Evolutionary conservation across 2,329 filamentous ascomycete species (phyloP), one percentile per base, ranked within the genome.

Genomic region (Exophiala xenobiotica): DNA sequence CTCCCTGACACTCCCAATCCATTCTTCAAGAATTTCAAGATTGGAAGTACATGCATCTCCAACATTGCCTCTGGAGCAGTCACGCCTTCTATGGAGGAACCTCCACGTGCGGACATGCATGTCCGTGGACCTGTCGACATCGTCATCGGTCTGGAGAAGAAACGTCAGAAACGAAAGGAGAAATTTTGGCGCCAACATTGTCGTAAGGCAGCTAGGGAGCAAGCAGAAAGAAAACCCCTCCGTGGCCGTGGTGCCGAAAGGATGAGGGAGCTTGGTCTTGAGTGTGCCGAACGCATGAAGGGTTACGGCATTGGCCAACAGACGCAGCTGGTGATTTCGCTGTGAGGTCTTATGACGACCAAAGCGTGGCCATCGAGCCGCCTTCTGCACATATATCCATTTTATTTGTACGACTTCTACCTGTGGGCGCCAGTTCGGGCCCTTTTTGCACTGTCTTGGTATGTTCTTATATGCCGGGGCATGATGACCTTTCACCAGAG

Each of bases 81-180:
- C 7, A 60, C 54, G 4, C 58, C 59, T 12, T 50, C 45, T 16
- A 23, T 27, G 19, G 57, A 57, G 35, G 56, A 58, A 22, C 42
- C 48, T 24, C 39, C 65, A 61, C 53, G 65, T 63, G 68, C 68
- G 11, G 79, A 85, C 44, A 73, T 82, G 35, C 90, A 93, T 58
- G 81, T 89, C 7, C 87, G 93, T 57, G 90, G 90, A n/a, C 91
- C 93, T 27, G 95, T 99, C 61, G 93, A 97, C 70, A 99, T 96
- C 56, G 88, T 96, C 70, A 95, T 96, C 69, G 93, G 93, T 6
- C 80, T 99, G 1, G 93, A 99, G 74, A 86, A 88, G 71, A 97
- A 96, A 75, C 86, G 91, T 20, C 88, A 93, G 73, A 85, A 93
- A 59, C 87, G 93, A 62, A 90, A 87, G 73, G 91, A 97, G 71